Base-by-base conservation (phyloP, 2,329 filamentous ascomycete species). In the Alternaria sp. region DNA sequence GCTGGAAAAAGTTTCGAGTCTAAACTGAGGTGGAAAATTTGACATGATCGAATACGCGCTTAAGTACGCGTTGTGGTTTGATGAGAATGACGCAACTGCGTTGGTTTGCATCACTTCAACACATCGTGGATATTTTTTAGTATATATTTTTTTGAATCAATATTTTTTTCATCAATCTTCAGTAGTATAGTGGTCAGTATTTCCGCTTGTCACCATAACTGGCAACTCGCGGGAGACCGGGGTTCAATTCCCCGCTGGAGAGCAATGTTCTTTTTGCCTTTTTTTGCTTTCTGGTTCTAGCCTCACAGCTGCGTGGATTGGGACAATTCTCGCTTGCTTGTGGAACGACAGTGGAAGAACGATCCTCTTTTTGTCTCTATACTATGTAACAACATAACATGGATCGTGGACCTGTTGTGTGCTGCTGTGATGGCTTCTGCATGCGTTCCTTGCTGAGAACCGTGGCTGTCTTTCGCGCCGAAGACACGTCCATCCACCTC, bases 111-210 rank as follows among this genome's bases (percentile, higher is more conserved):
- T 22, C 22, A 25, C 5, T 2, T 25, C 22, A 25, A 25, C 22
- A 25, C 22, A 4, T 25, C 22, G 6, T 25, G 22, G 1, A 2
- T 2, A 25, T 25, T 1, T 2, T 2, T 1, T 8, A 27, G 1
- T 27, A 27, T 27, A 27, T 27, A 27, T 27, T 2, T 27, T 7
- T 8, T 27, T 8, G 0, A 27, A 22, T 22, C 22, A 22, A 4
- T 22, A 22, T 8, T 27, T 27, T 4, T 12, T 11, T 3, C 28
- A 36, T 14, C 32, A 43, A 51, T 66, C 64, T 64, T 48, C 49
- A 56, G 56, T 64, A 49, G 64, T 66, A 62, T 66, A 66, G 64
- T 64, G 64, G 64, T 66, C 57, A 66, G 58, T 62, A 66, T 66
- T 66, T 66, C 61, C 45, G 64, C 64, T 66, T 66, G 64, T 66